Evolutionary conservation across 106 monocot genomes (phyloP), one percentile per base, ranked within the genome.

Genomic region (Dioscorea zingiberensis): DNA sequence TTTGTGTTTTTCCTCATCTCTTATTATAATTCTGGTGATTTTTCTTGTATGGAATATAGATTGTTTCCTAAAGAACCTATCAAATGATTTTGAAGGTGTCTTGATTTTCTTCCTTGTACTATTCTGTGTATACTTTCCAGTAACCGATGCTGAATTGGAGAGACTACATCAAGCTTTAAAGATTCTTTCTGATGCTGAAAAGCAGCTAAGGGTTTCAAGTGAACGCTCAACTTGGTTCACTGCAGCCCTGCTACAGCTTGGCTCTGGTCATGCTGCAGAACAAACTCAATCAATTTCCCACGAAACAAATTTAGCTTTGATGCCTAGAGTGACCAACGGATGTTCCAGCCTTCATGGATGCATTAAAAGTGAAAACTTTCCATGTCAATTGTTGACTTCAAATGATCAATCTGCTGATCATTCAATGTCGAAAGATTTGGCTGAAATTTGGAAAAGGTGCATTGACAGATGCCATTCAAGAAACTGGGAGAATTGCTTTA

Each of bases 221-320:
- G 95, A 95, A 49, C 84, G 83, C 17, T 85, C 88, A 53, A 91
- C 89, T 44, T 88, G 91, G 91, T 87, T 91, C 59, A 91, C 85
- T 63, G 85, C 85, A 58, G 95, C 91, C 18, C 74, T 95, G 45
- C 67, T 95, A 32, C 95, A 91, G 66, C 91, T 95, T 67, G 83
- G 88, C 27, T 77, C 77, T 68, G 70, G 79, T 59, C 70, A 69
- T 45, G 71, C 64, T 65, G 53, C 72, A 44, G 87, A 85, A 64
- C 32, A 54, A 54, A 71, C 55, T 72, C 75, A 63, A 49, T 72
- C 80, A 70, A 78, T 46, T 14, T 25, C 44, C n/a, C 54, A 47
- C 18, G 70, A 71, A 32, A 62, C 76, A 71, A 74, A 25, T 62
- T 60, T 64, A 67, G 21, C 32, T 59, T 70, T 60, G 21, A 28